Evolutionary conservation across 2,329 filamentous ascomycete species (phyloP), one percentile per base, ranked within the genome.

Genomic region (Ascochyta lentis): DNA sequence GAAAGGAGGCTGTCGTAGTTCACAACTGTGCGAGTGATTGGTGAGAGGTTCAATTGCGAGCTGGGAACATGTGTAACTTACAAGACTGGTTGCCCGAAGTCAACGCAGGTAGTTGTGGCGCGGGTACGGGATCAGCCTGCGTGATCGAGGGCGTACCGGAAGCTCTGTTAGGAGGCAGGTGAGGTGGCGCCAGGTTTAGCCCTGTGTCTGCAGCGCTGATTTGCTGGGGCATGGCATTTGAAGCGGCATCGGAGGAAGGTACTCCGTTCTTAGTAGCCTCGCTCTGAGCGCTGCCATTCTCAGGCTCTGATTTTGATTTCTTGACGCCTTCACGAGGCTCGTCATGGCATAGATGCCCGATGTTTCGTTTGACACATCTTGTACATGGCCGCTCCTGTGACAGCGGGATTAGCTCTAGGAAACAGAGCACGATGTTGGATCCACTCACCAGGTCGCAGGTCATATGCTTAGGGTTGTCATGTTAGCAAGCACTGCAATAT

Each of bases 271-370:
- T 67, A 34, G 67, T 58, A 53, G 58, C 49, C 40, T 76, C 68
- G 19, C 64, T 67, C 39, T 74, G 74, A 49, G 60, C 65, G 55
- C 69, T 65, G 45, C 61, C 57, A 44, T 61, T 73, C 38, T 79
- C 78, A 31, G 74, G 66, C 22, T 81, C 79, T 35, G 77, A 77
- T 79, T 94, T 96, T 67, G 84, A 79, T 78, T 93, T 94, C 79
- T 95, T 96, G 57, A 89, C 86, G 65, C 65, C 65, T 72, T 99
- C 94, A 77, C 94, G 89, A 66, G 93, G 94, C 79, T 98, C 95
- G 78, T 99, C 95, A 80, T 97, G 95, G 78, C 95, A 99, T 65
- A 99, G 84, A 78, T 99, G 95, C 70, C 94, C 95, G 77, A 99
- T 99, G 80, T 96, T 96, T 73, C 95, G 89, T 81, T 98, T 99